Evolutionary conservation across 2,329 filamentous ascomycete species (phyloP).

Genomic region (Fusarium papillatum): DNA sequence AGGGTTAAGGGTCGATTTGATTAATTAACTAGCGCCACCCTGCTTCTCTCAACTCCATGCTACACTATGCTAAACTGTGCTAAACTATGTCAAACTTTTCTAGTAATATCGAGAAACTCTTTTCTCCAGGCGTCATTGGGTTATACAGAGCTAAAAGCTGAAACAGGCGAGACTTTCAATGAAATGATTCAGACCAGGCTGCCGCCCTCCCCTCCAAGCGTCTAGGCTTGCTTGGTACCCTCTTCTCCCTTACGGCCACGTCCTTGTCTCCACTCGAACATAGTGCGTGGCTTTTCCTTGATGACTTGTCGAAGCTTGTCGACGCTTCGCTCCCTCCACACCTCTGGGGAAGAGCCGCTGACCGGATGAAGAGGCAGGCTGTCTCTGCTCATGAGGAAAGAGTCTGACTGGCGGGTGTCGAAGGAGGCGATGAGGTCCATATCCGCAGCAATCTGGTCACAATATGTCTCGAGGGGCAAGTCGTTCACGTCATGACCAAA

Average conservation of each 20-base stretch:
- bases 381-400: slow-evolving; percentile 46
- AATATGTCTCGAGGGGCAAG: slow-evolving; percentile 81
- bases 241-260: not conserved
- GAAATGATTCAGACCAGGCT: not conserved
- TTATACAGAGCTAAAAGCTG: not conserved
- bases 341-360: slow-evolving; percentile 50
- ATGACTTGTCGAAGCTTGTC: slow-evolving; percentile 53
- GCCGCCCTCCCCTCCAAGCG: not conserved
- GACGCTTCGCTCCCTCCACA: slow-evolving; percentile 56
- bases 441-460: slow-evolving; percentile 79
- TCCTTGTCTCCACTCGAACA: slow-evolving; percentile 47
- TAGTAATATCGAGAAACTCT: not conserved
- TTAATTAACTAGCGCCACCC: not conserved
- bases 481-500: slow-evolving; percentile 90
- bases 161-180: not conserved
- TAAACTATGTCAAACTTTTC: not conserved
- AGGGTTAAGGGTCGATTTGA: not conserved
- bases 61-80: not conserved
- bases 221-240: not conserved
- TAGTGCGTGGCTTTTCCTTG: slow-evolving; percentile 53
- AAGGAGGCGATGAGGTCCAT: slow-evolving; percentile 78
- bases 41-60: not conserved
- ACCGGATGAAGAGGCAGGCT: slow-evolving; percentile 71
- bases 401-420: slow-evolving; percentile 47
- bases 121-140: not conserved